Evolutionary conservation across 768 basidiomycete species (phyloP).

Genomic region (Auricularia sp.): DNA sequence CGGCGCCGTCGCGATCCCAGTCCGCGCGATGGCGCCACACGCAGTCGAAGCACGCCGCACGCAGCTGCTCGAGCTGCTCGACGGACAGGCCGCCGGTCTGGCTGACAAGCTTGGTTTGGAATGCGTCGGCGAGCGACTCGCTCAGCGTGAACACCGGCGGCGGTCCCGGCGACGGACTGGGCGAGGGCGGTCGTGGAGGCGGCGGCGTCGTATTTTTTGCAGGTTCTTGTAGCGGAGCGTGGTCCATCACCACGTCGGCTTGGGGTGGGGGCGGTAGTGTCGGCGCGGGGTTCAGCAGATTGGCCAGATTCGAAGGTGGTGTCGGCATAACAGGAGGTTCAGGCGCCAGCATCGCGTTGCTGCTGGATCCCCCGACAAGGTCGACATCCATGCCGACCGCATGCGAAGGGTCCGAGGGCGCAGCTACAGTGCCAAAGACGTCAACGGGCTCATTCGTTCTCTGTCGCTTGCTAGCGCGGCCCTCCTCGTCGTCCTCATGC

Average conservation of each 20-base stretch:
- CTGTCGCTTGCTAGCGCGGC: constrained; percentile 48
- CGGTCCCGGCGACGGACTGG: constrained; percentile 49
- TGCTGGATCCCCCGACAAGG: constrained; percentile 10
- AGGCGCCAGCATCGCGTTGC: constrained; percentile 11
- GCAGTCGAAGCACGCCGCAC: constrained; percentile 67
- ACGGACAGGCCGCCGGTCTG: constrained; percentile 55
- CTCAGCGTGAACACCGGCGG: constrained; percentile 67
- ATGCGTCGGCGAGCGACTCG: constrained; percentile 34
- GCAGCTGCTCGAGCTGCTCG: constrained; percentile 89
- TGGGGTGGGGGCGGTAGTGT: not conserved
- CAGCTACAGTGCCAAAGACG: not conserved
- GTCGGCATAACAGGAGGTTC: constrained; percentile 2
- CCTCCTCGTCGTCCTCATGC: constrained; percentile 31
- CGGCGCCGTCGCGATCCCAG: constrained; percentile 70
- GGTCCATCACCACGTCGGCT: not conserved
- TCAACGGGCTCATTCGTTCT: constrained; percentile 17
- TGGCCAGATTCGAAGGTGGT: not conserved
- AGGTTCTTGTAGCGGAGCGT: constrained; percentile 8
- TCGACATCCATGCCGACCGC: constrained; percentile 17
- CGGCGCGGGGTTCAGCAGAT: not conserved
- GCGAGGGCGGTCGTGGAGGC: constrained; percentile 17
- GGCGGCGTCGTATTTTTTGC: constrained; percentile 2
- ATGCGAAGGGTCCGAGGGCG: not conserved
- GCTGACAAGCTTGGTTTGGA: constrained; percentile 41
- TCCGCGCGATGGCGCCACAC: constrained; percentile 77